Base-by-base conservation (phyloP, 1,139 yeast genomes). In the Blastobotrys malaysiensis region DNA sequence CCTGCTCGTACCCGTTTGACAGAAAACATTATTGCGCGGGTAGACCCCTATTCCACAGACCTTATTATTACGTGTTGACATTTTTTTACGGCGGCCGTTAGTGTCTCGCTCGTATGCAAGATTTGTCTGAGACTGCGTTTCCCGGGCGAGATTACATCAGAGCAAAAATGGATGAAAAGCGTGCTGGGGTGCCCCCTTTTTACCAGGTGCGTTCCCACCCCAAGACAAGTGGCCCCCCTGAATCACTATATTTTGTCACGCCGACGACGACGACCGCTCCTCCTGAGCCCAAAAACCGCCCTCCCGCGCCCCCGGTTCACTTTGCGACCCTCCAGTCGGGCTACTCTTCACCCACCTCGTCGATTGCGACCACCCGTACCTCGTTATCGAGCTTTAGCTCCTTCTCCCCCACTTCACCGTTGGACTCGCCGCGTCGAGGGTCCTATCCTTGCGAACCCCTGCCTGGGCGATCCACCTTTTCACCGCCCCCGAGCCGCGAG, bases 401-500 rank as follows among this genome's bases (percentile, higher is more conserved):
- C 7, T n/a, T 31, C n/a, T 31, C 39, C 11, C 39, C 39, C 39
- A 31, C 39, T 16, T 31, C 39, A 16, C 39, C 39, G 39, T 31
- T 31, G 16, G 39, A 31, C 39, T n/a, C 39, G 16, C 39, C 39
- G 16, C 39, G 39, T 7, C 14, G 39, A 31, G 39, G 39, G 39
- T 31, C 39, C 6, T 31, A 31, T 31, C 39, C 39, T 31, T 31
- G 39, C 39, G 39, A 31, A 31, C 39, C 39, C 39, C 39, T 31
- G 39, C n/a, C 39, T 3, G 39, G 39, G 16, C 39, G 39, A 31
- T 31, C 39, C n/a, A 31, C 39, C 11, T 31, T 31, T 11, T 31
- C 39, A 3, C 39, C 39, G 16, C 39, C 47, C 16, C 43, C 43
- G 4, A 39, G 47, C 16, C 36, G 57, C n/a, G 55, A 52, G 21